phyloP scores from a whole-genome alignment of 805 yeast species.

The Yarrowia deformans region DNA sequence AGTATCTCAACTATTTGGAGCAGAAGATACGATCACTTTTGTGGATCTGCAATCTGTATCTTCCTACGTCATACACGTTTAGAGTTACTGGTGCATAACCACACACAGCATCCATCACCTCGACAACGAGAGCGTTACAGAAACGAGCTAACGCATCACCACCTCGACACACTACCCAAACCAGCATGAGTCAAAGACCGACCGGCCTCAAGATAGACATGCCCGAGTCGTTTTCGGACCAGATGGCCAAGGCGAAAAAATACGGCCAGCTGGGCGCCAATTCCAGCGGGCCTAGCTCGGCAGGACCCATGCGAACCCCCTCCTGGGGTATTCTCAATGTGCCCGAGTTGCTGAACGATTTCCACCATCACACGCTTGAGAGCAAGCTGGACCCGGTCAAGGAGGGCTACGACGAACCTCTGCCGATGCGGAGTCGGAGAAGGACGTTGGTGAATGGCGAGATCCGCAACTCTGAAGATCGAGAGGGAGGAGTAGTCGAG shows the following conservation, averaged over 20 bases:
- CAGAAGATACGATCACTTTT: no score
- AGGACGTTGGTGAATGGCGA: slow-evolving; percentile 23
- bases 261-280: slow-evolving; percentile 25
- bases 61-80: background rate
- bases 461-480: slow-evolving; percentile 8
- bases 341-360: slow-evolving; percentile 34
- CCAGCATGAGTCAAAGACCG: slow-evolving; percentile 22
- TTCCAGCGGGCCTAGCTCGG: slow-evolving; percentile 13
- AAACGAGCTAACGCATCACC: background rate
- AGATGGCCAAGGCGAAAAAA: slow-evolving; percentile 28
- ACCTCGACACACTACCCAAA: background rate
- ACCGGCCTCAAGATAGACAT: slow-evolving; percentile 29
- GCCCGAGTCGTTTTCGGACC: slow-evolving; percentile 37
- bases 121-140: background rate
- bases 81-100: slow-evolving; percentile 15
- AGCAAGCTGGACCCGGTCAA: slow-evolving; percentile 30
- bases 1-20: no score
- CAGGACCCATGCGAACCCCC: slow-evolving; percentile 31
- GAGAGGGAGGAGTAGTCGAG: slow-evolving; percentile 1
- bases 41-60: background rate
- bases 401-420: slow-evolving; percentile 29
- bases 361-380: slow-evolving; percentile 36
- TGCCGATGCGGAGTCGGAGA: slow-evolving; percentile 28
- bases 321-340: slow-evolving; percentile 39
- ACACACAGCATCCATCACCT: slow-evolving; percentile 14